Percentiles rank a stretch among this genome's conserved stretches.
Conservation (phyloP, 1,139 yeast species). For the Petasospora fabianii region DNA sequence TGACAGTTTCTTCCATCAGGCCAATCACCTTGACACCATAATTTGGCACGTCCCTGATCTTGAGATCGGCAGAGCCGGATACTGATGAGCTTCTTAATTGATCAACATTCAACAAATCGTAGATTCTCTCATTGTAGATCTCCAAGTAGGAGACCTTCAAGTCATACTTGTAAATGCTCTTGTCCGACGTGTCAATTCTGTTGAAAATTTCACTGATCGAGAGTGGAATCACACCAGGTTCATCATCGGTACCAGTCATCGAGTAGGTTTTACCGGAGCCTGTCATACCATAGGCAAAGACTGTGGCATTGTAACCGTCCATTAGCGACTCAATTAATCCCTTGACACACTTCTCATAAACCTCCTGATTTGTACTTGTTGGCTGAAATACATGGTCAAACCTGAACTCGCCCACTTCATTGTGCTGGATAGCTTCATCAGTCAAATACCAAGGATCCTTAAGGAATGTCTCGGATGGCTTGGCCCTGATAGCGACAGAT, state of each 20-base stretch:
- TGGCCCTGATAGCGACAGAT: conserved; percentile 35
- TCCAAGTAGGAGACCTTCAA: conserved; percentile 74
- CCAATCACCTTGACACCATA: conserved; percentile 81
- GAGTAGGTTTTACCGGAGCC: conserved; percentile 94
- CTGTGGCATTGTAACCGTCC: conserved; percentile 83
- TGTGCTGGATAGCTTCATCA: conserved; percentile 41
- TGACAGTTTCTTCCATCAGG: conserved; percentile 56
- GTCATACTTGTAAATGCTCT: conserved; percentile 33
- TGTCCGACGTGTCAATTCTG: conserved; percentile 36
- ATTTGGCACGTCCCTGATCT: conserved; percentile 69
- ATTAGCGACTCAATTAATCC: conserved; percentile 63
- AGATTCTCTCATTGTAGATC: conserved; percentile 82
- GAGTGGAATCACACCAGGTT: conserved; percentile 76
- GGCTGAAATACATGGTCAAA: conserved; percentile 78
- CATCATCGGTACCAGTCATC: conserved; percentile 70
- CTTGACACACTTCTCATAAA: conserved; percentile 59
- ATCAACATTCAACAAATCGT: conserved; percentile 54
- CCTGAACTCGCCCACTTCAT: conserved; percentile 52
- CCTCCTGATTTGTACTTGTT: conserved; percentile 48
- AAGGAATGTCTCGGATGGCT: conserved; percentile 29
- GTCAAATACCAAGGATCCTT: conserved; percentile 39
- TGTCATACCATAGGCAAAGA: conserved; percentile 93
- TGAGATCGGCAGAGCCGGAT: conserved; percentile 43
- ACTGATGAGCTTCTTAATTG: conserved; percentile 17
- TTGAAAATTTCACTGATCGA: conserved; percentile 67